Evolutionary conservation across 352 stramenopile species (phyloP).

Genomic region (Sclerospora graminicola): DNA sequence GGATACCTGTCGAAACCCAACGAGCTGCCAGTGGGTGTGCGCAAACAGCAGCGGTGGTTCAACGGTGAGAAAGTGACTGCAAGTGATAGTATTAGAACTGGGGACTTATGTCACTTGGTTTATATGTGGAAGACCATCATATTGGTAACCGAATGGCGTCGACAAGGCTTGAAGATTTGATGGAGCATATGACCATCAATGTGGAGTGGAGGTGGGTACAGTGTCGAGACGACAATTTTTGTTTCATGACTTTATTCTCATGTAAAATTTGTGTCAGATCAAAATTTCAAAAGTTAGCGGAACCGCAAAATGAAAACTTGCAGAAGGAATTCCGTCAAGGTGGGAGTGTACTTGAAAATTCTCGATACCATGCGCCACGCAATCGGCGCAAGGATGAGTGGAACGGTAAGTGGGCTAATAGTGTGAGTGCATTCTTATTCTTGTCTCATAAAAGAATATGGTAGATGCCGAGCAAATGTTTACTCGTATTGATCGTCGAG

Average conservation of each 20-base stretch:
- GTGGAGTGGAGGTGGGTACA: conserved; percentile 65
- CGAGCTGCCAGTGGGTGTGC: conserved; percentile 47
- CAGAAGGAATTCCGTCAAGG: conserved; percentile 68
- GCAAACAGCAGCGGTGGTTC: conserved; percentile 80
- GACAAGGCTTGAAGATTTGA: conserved; percentile 66
- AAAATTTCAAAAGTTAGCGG: conserved; percentile 76
- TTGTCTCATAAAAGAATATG: neutral
- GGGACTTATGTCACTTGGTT: conserved; percentile 2
- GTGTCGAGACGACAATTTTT: neutral
- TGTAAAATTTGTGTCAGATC: conserved; percentile 27
- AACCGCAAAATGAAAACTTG: conserved; percentile 62
- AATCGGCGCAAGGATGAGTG: conserved; percentile 56
- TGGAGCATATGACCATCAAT: conserved; percentile 84
- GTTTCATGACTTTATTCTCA: neutral
- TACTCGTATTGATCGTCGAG: conserved; percentile 53
- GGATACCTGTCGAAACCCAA: conserved; percentile 58
- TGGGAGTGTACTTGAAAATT: conserved; percentile 23
- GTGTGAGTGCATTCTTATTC: neutral
- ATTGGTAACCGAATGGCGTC: conserved; percentile 69
- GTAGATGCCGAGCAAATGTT: conserved; percentile 77
- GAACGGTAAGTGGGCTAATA: conserved; percentile 34
- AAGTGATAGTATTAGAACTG: neutral
- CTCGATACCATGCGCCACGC: conserved; percentile 24
- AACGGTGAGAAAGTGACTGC: conserved; percentile 33
- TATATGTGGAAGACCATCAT: conserved; percentile 46